Evolutionary conservation across 78 protist genomes (phyloP).

Genomic region (Chrysochromulina parva): DNA sequence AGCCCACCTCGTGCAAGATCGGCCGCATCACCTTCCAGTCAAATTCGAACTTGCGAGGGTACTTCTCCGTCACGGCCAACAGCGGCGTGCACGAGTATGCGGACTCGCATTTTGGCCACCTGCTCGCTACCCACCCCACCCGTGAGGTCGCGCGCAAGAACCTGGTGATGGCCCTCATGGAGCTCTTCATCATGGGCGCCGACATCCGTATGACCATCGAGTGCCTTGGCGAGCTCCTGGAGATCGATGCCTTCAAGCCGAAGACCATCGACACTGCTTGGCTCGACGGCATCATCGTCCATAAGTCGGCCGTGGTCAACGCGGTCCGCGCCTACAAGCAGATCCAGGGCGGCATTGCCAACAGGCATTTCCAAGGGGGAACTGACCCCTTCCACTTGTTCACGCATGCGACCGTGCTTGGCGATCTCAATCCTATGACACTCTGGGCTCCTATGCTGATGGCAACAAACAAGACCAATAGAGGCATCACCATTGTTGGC

Average conservation of each 20-base stretch:
- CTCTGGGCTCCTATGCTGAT: too few species aligned
- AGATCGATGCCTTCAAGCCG: constrained; percentile 62
- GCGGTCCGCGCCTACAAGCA: too few species aligned
- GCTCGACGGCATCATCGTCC: too few species aligned
- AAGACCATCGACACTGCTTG: constrained; percentile 41
- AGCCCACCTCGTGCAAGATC: constrained; percentile 65
- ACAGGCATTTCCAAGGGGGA: too few species aligned
- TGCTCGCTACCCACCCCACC: constrained; percentile 81
- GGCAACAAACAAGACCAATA: too few species aligned
- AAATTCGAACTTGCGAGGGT: constrained; percentile 87
- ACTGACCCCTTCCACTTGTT: too few species aligned
- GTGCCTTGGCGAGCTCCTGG: constrained; percentile 82
- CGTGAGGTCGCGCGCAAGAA: constrained; percentile 79
- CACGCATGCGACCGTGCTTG: too few species aligned
- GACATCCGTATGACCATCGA: constrained; percentile 63
- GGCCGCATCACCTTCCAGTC: constrained; percentile 83
- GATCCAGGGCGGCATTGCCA: too few species aligned
- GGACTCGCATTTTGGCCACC: constrained; percentile 67
- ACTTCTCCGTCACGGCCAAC: constrained; percentile 79
- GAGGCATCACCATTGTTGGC: too few species aligned
- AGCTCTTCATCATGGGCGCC: constrained; percentile 76
- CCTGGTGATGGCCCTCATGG: constrained; percentile 84
- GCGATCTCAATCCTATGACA: too few species aligned
- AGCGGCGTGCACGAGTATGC: constrained; percentile 79
- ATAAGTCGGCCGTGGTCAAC: too few species aligned